These are phyloP conservation scores for Smallanthus sonchifolius DNA, from an alignment of 129 eudicot species.

Conservation along the genomic window DNA sequence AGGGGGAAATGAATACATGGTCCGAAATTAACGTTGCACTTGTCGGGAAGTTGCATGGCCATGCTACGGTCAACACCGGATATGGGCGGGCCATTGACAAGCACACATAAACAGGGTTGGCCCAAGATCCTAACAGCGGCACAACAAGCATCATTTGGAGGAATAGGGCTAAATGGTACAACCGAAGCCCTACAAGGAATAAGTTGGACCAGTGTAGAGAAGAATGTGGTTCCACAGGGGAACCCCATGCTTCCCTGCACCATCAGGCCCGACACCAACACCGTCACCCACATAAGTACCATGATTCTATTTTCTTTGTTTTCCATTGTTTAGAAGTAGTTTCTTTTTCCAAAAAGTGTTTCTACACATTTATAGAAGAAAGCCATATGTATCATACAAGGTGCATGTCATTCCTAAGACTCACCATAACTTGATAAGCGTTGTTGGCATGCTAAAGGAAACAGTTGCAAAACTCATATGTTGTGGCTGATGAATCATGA, in stretches of 20 bases:
- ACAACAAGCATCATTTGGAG: constrained; percentile 83
- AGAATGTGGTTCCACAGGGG: constrained; percentile 77
- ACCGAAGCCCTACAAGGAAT: constrained; percentile 89
- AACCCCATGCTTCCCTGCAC: constrained; percentile 42
- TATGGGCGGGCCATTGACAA: constrained; percentile 92
- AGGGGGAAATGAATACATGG: constrained; percentile 52
- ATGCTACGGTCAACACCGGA: constrained; percentile 89
- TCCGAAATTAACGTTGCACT: constrained; percentile 73
- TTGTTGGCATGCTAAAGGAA: constrained; percentile 19
- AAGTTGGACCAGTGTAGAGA: constrained; percentile 80
- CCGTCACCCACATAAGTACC: constrained; percentile 30
- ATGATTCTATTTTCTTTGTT: constrained; percentile 11
- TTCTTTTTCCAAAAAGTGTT: neutral
- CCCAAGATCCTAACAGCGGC: constrained; percentile 72
- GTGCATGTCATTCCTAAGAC: constrained; percentile 37
- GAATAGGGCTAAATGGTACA: constrained; percentile 77
- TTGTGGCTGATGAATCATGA: constrained; percentile 3
- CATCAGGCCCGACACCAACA: constrained; percentile 34
- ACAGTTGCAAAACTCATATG: constrained; percentile 39
- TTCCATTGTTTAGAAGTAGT: constrained; percentile 32
- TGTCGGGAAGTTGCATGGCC: constrained; percentile 93
- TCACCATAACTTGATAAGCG: constrained; percentile 6
- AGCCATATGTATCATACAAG: constrained; percentile 31
- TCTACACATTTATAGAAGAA: constrained; percentile 16
- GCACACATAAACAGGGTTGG: constrained; percentile 92